These are phyloP conservation scores for Ganoderma multipileum DNA, from an alignment of 1,284 basidiomycete species.

Conservation along the genomic window DNA sequence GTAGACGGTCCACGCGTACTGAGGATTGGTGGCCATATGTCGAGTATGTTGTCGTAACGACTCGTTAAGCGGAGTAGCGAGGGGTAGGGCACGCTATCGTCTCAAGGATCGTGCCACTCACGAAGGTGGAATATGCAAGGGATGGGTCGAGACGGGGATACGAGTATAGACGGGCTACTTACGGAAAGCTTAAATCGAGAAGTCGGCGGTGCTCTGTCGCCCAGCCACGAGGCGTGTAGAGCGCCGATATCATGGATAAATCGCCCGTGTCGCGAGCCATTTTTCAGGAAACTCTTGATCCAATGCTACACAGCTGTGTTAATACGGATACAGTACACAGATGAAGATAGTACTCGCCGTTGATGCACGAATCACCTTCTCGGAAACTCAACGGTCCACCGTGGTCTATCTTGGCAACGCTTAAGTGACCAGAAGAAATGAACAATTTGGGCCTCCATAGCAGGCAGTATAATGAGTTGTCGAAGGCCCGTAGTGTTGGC, in stretches of 20 bases:
- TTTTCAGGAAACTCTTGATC: too few species aligned
- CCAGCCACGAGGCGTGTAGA: background rate
- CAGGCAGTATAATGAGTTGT: too few species aligned
- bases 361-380: too few species aligned
- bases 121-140: background rate
- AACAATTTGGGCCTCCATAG: too few species aligned
- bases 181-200: background rate
- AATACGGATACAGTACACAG: too few species aligned
- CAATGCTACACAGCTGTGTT: too few species aligned
- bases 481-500: too few species aligned
- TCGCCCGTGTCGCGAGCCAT: too few species aligned
- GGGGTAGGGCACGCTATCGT: background rate
- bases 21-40: background rate
- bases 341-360: too few species aligned
- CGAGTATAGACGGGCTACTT: background rate
- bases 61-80: background rate
- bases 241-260: background rate
- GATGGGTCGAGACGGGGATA: background rate
- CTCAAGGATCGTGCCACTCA: background rate
- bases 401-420: too few species aligned
- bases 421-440: too few species aligned
- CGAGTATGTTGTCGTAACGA: background rate
- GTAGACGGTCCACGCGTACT: slow-evolving; percentile 13
- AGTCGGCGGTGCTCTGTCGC: background rate
- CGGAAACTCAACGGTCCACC: too few species aligned